A percentile compares a stretch with the other conserved stretches of the same genome.
Evolutionary conservation across 352 stramenopile species (phyloP).

Genomic region (Blastocystis sp.): DNA sequence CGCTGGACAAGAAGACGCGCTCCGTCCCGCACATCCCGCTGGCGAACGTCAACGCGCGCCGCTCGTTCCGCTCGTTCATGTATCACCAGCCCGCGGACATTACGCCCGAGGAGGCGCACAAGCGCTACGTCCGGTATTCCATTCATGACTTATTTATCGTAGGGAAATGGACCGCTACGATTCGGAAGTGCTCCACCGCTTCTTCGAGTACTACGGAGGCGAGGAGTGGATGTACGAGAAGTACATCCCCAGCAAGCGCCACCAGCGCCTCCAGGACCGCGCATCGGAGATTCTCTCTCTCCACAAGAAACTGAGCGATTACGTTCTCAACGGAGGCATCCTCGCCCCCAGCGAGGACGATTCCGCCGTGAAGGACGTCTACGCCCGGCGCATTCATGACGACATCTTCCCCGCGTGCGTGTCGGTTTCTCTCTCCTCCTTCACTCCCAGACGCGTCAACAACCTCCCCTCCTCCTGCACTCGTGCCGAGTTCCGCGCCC

Average conservation of each 20-base stretch:
- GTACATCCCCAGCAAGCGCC: slow-evolving; percentile 7
- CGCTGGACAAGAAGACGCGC: slow-evolving; percentile 6
- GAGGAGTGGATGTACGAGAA: slow-evolving; percentile 53
- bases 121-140: neutral
- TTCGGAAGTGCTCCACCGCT: neutral
- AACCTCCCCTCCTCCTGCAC: slow-evolving; percentile 39
- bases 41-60: slow-evolving; percentile 12
- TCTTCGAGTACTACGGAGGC: slow-evolving; percentile 28
- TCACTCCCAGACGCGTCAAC: slow-evolving; percentile 22
- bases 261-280: neutral
- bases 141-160: neutral
- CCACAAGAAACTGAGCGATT: slow-evolving; percentile 11
- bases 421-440: neutral
- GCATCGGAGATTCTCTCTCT: neutral
- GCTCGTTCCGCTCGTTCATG: slow-evolving; percentile 35
- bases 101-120: slow-evolving; percentile 47
- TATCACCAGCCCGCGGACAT: slow-evolving; percentile 23
- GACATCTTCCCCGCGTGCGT: neutral
- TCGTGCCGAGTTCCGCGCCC: slow-evolving; percentile 17
- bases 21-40: slow-evolving; percentile 38
- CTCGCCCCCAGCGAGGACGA: neutral
- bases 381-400: slow-evolving; percentile 1
- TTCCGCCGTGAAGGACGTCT: neutral
- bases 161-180: slow-evolving; percentile 40
- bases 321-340: neutral